Evolutionary conservation across 2,329 filamentous ascomycete genomes (phyloP), one percentile per base, ranked within the genome.

Genomic region (Fusarium cyanostomum): DNA sequence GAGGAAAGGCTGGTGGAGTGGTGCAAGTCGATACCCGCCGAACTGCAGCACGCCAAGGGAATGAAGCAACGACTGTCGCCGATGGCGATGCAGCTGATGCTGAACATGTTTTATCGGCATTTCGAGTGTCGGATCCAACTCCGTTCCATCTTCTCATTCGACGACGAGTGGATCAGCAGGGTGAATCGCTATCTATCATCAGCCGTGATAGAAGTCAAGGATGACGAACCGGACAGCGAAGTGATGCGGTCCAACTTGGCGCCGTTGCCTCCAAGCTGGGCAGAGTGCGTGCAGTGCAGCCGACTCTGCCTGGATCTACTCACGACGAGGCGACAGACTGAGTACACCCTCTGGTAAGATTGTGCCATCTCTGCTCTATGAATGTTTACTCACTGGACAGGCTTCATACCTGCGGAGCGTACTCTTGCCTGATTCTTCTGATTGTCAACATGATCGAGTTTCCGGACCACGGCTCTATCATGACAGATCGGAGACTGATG

Each of bases 401-500:
- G 67, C 56, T 69, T 6, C 62, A 62, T 3, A 53, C 44, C 7
- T 69, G 67, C 34, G 51, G 59, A 24, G 54, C 53, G 12, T 61
- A 58, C 5, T 61, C 62, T 1, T 64, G 56, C 12, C 27, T 69
- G 4, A 28, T 66, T 11, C 45, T 70, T 11, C 35, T 70, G 0
- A 44, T 66, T 11, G 50, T 69, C 24, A 70, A 69, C 12, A 66
- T 68, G 34, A 62, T 69, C 3, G 67, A 69, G 28, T 64, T 56
- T 35, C 67, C 67, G 4, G 54, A 49, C 16, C 53, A 64, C 4
- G 33, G 24, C 8, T 21, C 42, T 2, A 42, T 57, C 2, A 5
- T 18, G 1, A 30, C 48, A 0, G 64, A 69, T 6, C 45, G 50
- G 13, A 21, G 42, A 11, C 27, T 68, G 2, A 24, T 69, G 6